Evolutionary conservation across 768 basidiomycete species (phyloP).

Genomic region (Crassisporium funariophilum): DNA sequence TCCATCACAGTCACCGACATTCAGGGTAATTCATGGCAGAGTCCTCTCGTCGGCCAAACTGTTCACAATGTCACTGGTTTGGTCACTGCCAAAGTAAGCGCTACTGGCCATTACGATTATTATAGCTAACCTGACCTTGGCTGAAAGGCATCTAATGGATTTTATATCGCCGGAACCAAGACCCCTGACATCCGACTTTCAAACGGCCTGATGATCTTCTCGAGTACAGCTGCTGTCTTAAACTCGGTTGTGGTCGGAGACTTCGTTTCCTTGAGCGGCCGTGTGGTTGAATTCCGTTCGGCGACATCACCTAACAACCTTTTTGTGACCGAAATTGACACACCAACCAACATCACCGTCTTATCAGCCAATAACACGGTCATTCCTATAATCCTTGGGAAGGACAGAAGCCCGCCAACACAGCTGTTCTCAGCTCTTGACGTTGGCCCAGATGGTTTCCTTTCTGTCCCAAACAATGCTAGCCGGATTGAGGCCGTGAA

Average conservation of each 20-base stretch:
- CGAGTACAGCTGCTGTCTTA: conserved; percentile 38
- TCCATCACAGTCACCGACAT: conserved; percentile 53
- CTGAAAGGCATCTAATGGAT: conserved; percentile 44
- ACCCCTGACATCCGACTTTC: conserved; percentile 49
- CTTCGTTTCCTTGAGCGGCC: conserved; percentile 43
- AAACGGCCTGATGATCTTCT: conserved; percentile 53
- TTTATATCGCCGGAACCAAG: conserved; percentile 49
- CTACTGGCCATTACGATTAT: too few relatives aligned
- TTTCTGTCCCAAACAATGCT: conserved; percentile 57
- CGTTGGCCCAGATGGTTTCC: conserved; percentile 52
- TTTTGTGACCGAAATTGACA: conserved; percentile 49
- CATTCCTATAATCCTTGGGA: conserved; percentile 51
- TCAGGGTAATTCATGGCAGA: conserved; percentile 49
- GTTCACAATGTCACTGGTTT: conserved; percentile 51
- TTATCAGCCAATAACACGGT: conserved; percentile 49
- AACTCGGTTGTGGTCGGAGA: conserved; percentile 49
- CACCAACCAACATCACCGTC: conserved; percentile 44
- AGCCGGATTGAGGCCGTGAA: conserved; percentile 48
- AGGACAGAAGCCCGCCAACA: conserved; percentile 55
- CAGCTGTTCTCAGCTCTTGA: conserved; percentile 52
- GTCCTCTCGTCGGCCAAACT: conserved; percentile 45
- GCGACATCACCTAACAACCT: conserved; percentile 45
- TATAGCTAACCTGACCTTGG: too few relatives aligned
- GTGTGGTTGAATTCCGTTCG: conserved; percentile 54
- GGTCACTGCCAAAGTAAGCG: conserved; percentile 53